phyloP scores from a whole-genome alignment of 2,329 filamentous ascomycete species.

The Diaporthe helianthi region DNA sequence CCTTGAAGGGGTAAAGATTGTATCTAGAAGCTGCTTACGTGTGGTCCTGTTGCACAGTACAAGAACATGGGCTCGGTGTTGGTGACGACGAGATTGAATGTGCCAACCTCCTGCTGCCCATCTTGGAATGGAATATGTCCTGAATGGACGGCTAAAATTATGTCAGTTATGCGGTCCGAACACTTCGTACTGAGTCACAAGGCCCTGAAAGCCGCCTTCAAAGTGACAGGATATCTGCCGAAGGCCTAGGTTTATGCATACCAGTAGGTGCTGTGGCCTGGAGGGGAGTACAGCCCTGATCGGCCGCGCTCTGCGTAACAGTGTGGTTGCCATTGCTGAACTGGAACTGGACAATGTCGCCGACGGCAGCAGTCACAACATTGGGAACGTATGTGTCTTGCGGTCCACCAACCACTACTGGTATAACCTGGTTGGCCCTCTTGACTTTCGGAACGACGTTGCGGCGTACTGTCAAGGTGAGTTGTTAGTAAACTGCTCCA shows the following conservation, averaged over 20 bases:
- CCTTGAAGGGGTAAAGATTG: too few species aligned
- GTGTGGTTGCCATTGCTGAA: slow-evolving; percentile 41
- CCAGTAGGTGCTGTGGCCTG: slow-evolving; percentile 39
- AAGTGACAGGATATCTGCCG: neutral
- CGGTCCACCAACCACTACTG: slow-evolving; percentile 36
- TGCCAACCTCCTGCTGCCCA: slow-evolving; percentile 47
- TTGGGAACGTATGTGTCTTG: slow-evolving; percentile 36
- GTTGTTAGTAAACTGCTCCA: neutral
- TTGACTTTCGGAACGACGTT: slow-evolving; percentile 16
- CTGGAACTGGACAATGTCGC: slow-evolving; percentile 40
- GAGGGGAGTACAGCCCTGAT: slow-evolving; percentile 48
- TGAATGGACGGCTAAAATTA: slow-evolving; percentile 45
- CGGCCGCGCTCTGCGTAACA: slow-evolving; percentile 48
- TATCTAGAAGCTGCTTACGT: too few species aligned
- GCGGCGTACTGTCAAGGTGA: slow-evolving; percentile 1
- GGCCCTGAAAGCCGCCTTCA: too few species aligned
- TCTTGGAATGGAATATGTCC: slow-evolving; percentile 49
- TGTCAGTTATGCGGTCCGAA: neutral
- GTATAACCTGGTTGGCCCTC: slow-evolving; percentile 28
- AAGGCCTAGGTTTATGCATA: neutral
- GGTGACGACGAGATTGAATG: slow-evolving; percentile 56
- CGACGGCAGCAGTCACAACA: slow-evolving; percentile 34
- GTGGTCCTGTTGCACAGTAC: slow-evolving; percentile 57
- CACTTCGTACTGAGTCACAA: too few species aligned
- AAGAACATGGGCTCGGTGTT: slow-evolving; percentile 55